Percentiles rank a stretch among this genome's conserved stretches.
phyloP scores from a whole-genome alignment of 2,329 filamentous ascomycete species.

The Clonostachys sp. region DNA sequence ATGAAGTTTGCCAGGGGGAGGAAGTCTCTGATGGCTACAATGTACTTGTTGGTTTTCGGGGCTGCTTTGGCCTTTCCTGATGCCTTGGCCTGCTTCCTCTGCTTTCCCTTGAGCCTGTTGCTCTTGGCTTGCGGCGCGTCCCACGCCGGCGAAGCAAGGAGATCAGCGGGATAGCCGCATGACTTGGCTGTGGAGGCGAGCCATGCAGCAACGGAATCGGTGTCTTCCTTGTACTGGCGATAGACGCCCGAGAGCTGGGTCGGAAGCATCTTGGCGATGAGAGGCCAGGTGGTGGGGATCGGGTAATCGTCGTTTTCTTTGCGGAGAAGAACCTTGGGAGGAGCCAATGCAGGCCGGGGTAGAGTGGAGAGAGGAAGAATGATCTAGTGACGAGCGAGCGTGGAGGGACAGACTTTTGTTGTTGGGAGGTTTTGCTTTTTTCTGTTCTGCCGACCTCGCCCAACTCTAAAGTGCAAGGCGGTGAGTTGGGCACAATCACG shows the following conservation, averaged over 20 bases:
- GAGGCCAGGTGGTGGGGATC: too few species aligned
- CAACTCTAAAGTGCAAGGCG: too few species aligned
- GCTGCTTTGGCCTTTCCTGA: neutral
- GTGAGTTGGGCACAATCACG: too few species aligned
- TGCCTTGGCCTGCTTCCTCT: constrained; percentile 9
- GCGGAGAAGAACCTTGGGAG: too few species aligned
- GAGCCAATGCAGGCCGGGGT: too few species aligned
- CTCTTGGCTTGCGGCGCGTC: constrained; percentile 13
- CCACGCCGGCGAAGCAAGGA: constrained; percentile 4
- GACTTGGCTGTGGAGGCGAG: constrained; percentile 31
- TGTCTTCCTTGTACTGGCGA: constrained; percentile 33
- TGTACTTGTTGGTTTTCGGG: constrained; percentile 14
- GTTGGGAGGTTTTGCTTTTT: too few species aligned
- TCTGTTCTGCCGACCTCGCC: too few species aligned
- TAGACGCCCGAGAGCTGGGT: constrained; percentile 20
- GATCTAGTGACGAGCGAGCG: too few species aligned
- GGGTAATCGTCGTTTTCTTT: too few species aligned
- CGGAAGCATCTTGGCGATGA: constrained; percentile 10
- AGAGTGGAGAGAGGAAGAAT: too few species aligned
- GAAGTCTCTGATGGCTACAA: constrained; percentile 30
- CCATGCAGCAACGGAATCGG: constrained; percentile 30
- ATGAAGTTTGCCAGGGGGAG: constrained; percentile 29
- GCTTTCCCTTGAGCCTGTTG: too few species aligned
- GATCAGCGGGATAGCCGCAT: constrained; percentile 19
- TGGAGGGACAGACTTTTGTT: too few species aligned